Conservation (phyloP, 257 asterid species). For the Scutellaria galericulata region DNA sequence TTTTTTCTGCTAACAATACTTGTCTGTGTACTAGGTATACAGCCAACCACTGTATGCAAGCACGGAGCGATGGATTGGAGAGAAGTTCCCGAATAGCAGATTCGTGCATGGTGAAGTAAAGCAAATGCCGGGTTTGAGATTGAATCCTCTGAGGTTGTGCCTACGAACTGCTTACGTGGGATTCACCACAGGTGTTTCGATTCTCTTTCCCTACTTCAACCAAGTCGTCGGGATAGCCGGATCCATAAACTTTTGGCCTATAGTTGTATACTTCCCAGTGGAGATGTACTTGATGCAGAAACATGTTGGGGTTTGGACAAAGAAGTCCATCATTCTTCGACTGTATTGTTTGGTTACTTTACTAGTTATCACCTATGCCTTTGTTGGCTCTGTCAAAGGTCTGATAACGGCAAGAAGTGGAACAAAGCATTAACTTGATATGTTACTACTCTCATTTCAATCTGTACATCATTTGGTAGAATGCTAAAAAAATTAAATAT, state of each 20-base stretch:
- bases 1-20: background rate
- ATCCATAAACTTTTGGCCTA: slow-evolving; percentile 79
- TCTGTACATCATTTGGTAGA: too few species aligned
- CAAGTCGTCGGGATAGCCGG: slow-evolving; percentile 79
- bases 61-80: slow-evolving; percentile 50
- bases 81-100: slow-evolving; percentile 50
- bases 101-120: slow-evolving; percentile 47
- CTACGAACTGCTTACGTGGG: slow-evolving; percentile 66
- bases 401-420: slow-evolving; percentile 45
- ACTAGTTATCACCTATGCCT: slow-evolving; percentile 60
- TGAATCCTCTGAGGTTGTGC: slow-evolving; percentile 57
- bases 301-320: slow-evolving; percentile 47
- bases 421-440: background rate
- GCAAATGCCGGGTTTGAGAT: slow-evolving; percentile 38
- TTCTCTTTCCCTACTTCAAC: slow-evolving; percentile 78
- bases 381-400: slow-evolving; percentile 75
- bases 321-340: slow-evolving; percentile 51
- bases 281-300: slow-evolving; percentile 82
- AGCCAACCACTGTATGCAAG: slow-evolving; percentile 75
- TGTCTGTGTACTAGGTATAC: slow-evolving; percentile 40
- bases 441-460: too few species aligned
- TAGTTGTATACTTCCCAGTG: slow-evolving; percentile 71
- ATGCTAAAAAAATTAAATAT: too few species aligned
- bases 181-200: slow-evolving; percentile 55
- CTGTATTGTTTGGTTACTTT: slow-evolving; percentile 48